A percentile compares a stretch with the other conserved stretches of the same genome.
Evolutionary conservation across 805 yeast species (phyloP).

Genomic region (Nakazawaea molendinolei): DNA sequence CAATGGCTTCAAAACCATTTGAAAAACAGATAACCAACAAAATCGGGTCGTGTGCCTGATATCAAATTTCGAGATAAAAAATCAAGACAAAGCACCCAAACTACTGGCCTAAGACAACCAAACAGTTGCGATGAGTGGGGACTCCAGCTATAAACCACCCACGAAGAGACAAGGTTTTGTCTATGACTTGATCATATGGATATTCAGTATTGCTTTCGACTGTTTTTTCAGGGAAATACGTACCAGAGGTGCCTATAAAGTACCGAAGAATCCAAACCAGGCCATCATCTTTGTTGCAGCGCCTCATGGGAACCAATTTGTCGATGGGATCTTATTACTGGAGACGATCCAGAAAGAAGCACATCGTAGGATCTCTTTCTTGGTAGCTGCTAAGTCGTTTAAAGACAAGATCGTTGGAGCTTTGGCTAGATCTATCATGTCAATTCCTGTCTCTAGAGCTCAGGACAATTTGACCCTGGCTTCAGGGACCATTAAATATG

Average conservation of each 20-base stretch:
- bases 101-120: too few relatives aligned
- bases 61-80: too few relatives aligned
- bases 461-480: constrained; percentile 75
- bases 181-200: constrained; percentile 49
- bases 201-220: constrained; percentile 36
- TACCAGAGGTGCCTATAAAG: constrained; percentile 61
- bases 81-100: too few relatives aligned
- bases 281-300: constrained; percentile 77
- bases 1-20: too few relatives aligned
- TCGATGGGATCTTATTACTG: constrained; percentile 68
- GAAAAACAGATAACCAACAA: too few relatives aligned
- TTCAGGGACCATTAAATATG: constrained; percentile 54
- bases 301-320: constrained; percentile 86
- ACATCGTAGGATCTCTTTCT: constrained; percentile 40
- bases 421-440: constrained; percentile 65
- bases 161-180: constrained; percentile 18
- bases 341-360: constrained; percentile 59
- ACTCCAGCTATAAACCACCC: constrained; percentile 1
- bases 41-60: too few relatives aligned
- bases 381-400: constrained; percentile 49
- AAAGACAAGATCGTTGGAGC: constrained; percentile 56
- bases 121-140: too few relatives aligned
- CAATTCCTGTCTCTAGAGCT: constrained; percentile 90
- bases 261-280: constrained; percentile 42
- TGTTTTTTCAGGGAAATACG: constrained; percentile 72